These are phyloP conservation scores for Keithomyces neogunnii DNA, from an alignment of 2,329 filamentous ascomycete genomes.

Conservation along the genomic window DNA sequence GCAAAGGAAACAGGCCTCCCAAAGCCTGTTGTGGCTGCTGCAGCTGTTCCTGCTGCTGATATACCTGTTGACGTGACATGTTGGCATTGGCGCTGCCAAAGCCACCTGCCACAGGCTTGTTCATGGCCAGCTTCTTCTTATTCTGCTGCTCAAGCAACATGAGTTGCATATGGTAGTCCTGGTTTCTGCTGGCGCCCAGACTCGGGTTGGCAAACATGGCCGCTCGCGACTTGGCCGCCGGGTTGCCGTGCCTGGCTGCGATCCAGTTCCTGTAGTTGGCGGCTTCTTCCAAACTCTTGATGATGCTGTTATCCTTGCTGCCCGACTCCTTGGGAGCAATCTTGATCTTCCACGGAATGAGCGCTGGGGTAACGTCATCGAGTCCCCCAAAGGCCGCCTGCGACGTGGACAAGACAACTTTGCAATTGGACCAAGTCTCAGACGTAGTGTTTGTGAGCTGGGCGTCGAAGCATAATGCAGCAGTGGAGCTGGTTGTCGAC, in stretches of 20 bases:
- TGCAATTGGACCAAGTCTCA: constrained; percentile 54
- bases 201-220: not conserved
- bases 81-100: too few relatives aligned
- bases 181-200: not conserved
- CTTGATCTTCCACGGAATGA: constrained; percentile 49
- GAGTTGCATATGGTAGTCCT: too few relatives aligned
- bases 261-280: not conserved
- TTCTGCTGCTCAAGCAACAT: too few relatives aligned
- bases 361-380: constrained; percentile 43
- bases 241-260: not conserved
- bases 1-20: too few relatives aligned
- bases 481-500: constrained; percentile 45
- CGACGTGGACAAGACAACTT: constrained; percentile 53
- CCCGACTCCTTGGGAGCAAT: constrained; percentile 22
- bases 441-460: constrained; percentile 53
- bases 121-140: too few relatives aligned
- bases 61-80: too few relatives aligned
- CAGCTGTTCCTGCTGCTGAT: too few relatives aligned
- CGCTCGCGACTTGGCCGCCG: not conserved
- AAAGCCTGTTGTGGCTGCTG: too few relatives aligned
- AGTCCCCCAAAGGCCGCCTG: constrained; percentile 50
- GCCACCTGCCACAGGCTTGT: too few relatives aligned
- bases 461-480: constrained; percentile 51
- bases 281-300: constrained; percentile 30
- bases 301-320: constrained; percentile 13